Conservation (phyloP, 1,284 basidiomycete genomes). For the Cryptococcus wingfieldii region DNA sequence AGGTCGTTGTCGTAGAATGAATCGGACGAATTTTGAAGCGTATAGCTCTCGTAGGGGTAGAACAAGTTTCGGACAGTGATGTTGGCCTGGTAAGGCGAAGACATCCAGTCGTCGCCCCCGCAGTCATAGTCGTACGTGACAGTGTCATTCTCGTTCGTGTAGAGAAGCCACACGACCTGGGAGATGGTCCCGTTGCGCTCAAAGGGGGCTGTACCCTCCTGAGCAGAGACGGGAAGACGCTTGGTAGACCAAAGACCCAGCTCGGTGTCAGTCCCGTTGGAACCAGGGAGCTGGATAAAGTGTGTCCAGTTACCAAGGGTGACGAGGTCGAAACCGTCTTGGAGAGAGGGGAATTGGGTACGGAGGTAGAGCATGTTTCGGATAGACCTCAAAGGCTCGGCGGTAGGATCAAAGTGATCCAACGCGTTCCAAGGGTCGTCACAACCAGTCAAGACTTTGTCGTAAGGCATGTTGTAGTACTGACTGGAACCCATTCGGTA, state of each 20-base stretch:
- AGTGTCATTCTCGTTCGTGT: constrained; percentile 75
- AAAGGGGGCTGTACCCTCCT: constrained; percentile 51
- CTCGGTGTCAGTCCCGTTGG: constrained; percentile 70
- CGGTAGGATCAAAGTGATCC: constrained; percentile 90
- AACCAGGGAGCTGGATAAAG: constrained; percentile 70
- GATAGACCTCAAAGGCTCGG: constrained; percentile 67
- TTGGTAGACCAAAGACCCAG: constrained; percentile 80
- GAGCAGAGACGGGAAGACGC: constrained; percentile 59
- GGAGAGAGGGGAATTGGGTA: constrained; percentile 62
- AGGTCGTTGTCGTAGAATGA: constrained; percentile 61
- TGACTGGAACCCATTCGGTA: constrained; percentile 81
- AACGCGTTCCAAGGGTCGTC: constrained; percentile 80
- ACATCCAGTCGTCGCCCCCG: constrained; percentile 60
- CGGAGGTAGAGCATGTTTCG: constrained; percentile 69
- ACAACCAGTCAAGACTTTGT: constrained; percentile 71
- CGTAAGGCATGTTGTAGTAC: constrained; percentile 83
- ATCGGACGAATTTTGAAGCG: constrained; percentile 60
- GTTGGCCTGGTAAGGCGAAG: constrained; percentile 64
- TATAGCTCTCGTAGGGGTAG: constrained; percentile 73
- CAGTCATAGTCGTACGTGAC: constrained; percentile 63
- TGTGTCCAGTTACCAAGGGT: constrained; percentile 78
- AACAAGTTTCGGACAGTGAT: constrained; percentile 68
- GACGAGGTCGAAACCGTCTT: constrained; percentile 76
- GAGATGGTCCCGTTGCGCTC: constrained; percentile 49
- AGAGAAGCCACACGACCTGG: constrained; percentile 73